Conservation (phyloP, 306 rosid species). For the Corylus avellana region DNA sequence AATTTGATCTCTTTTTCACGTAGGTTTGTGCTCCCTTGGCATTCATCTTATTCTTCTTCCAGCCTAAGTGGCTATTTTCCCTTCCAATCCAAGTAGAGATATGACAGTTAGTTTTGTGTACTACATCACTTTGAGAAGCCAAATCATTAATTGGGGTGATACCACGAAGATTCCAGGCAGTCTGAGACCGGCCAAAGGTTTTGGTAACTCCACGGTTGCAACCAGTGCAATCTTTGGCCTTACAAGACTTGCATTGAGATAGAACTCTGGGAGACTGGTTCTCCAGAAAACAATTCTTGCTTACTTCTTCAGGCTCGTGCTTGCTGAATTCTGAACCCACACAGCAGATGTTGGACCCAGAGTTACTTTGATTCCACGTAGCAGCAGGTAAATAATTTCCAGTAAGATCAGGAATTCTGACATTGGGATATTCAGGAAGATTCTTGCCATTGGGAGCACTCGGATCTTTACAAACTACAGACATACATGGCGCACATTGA, state of each 20-base stretch:
- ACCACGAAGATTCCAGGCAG: not conserved
- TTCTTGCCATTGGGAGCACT: not conserved
- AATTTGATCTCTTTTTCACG: constrained; percentile 6
- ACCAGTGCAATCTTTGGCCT: not conserved
- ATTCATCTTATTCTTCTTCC: constrained; percentile 5
- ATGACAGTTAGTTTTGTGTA: not conserved
- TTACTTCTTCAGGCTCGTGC: constrained; percentile 1
- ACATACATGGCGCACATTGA: not conserved
- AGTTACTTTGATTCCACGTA: not conserved
- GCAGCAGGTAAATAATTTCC: not conserved
- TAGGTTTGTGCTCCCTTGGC: constrained; percentile 2
- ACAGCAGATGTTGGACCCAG: not conserved
- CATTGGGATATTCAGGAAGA: not conserved
- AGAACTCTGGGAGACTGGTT: not conserved
- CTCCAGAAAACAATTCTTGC: not conserved
- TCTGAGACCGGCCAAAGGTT: not conserved
- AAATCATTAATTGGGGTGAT: not conserved
- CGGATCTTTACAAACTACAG: not conserved
- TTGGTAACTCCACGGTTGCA: not conserved
- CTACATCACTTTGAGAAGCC: not conserved
- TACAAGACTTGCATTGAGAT: not conserved
- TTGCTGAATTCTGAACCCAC: constrained; percentile 3
- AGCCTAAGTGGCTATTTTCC: not conserved
- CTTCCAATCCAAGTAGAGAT: not conserved
- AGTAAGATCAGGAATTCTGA: not conserved